Conservation (phyloP, 108 stramenopile species). For the Cyclostephanos tholiformis region DNA sequence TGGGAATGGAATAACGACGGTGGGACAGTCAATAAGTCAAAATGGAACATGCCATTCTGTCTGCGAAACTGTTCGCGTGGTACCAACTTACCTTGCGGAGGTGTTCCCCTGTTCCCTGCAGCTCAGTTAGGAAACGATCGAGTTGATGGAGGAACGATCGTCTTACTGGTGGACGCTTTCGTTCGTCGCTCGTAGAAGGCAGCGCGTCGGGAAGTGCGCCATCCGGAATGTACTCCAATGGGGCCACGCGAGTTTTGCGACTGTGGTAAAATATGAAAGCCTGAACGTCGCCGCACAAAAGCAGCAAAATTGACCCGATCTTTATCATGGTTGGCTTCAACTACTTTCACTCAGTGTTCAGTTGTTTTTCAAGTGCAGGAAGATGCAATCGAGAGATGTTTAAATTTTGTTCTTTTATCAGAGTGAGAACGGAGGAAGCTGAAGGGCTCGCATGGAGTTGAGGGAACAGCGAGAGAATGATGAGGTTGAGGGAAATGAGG, state of each 20-base stretch:
- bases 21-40: not conserved
- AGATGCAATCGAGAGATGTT: not conserved
- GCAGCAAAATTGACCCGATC: not conserved
- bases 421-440: too few species aligned
- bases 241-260: not conserved
- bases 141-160: constrained; percentile 43
- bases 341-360: not conserved
- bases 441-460: too few species aligned
- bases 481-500: too few species aligned
- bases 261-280: not conserved
- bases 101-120: constrained; percentile 36
- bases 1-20: not conserved
- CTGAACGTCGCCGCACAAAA: not conserved
- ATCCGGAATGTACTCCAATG: constrained; percentile 1
- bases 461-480: too few species aligned
- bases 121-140: constrained; percentile 40
- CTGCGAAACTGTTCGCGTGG: not conserved
- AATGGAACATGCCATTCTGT: not conserved
- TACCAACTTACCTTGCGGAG: not conserved
- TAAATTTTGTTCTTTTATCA: too few species aligned
- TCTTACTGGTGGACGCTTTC: not conserved
- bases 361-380: not conserved
- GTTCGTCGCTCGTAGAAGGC: not conserved
- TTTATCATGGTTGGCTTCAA: not conserved
- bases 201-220: not conserved